Base-by-base conservation (phyloP, 495 filamentous ascomycete species). In the Pyronema domesticum region DNA sequence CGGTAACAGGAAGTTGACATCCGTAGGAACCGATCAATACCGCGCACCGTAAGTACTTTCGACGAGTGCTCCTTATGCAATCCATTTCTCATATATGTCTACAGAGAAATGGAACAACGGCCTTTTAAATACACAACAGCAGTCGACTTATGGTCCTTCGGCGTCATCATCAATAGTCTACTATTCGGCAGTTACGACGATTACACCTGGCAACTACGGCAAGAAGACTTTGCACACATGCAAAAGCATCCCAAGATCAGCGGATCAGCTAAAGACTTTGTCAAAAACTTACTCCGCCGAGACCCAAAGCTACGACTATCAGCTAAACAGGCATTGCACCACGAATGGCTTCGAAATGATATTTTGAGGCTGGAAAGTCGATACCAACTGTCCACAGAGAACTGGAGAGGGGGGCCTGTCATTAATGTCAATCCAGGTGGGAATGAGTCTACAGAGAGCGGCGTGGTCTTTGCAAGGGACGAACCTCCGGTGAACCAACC, bases 111-210 rank as follows among this genome's bases (percentile, higher is more conserved):
- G 40, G 6, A 35, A 37, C 44, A 44, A 37, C 34, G 45, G 34
- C 7, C 0, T 34, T 19, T 44, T 3, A 55, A 58, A 11, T 83
- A 84, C 61, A 76, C 76, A 33, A 74, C 73, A 55, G 70, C 76
- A n/a, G 69, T 81, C 14, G 80, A 84, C 55, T 69, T 83, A 55
- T 83, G 78, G 78, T 78, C 80, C 0, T 51, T 83, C 15, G 80
- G 80, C 1, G 69, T 70, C 48, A 65, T 82, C 1, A 69, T 76
- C 0, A 69, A 68, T 3, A 64, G 72, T 6, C 60, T 84, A 1
- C 67, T 82, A 2, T n/a, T 7, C 23, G 19, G 47, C 4, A 13
- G 7, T 11, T 11, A 34, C 34, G 34, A 42, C 3, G 13, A 8
- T 40, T 19, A 11, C n/a, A 47, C 45, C 13, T 15, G 45, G 45